A percentile compares a stretch with the other conserved stretches of the same genome.
Evolutionary conservation across 345 rosid genomes (phyloP).

Genomic region (Gynandropsis gynandra): DNA sequence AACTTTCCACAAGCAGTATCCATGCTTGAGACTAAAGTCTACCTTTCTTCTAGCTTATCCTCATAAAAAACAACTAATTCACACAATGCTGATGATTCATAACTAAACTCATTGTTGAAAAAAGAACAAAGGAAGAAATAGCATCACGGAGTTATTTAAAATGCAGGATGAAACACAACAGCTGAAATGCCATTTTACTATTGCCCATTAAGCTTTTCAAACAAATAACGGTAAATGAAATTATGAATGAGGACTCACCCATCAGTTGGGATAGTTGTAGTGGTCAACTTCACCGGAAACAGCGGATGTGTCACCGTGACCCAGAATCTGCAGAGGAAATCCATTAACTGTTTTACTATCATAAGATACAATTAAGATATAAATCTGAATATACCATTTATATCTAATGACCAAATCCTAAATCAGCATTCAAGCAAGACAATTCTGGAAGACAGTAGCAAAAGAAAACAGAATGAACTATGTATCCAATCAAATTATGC

Average conservation of each 20-base stretch:
- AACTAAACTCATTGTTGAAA: slow-evolving; percentile 1
- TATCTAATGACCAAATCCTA: background rate
- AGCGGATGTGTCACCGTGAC: slow-evolving; percentile 61
- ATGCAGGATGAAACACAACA: slow-evolving; percentile 7
- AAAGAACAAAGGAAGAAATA: slow-evolving; percentile 6
- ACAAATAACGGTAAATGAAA: too few relatives aligned
- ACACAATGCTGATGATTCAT: slow-evolving; percentile 7
- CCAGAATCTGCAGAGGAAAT: slow-evolving; percentile 58
- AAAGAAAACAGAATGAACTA: background rate
- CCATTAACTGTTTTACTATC: slow-evolving; percentile 2
- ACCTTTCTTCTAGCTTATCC: slow-evolving; percentile 6
- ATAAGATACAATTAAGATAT: background rate
- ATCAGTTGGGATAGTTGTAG: slow-evolving; percentile 53
- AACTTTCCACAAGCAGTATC: background rate
- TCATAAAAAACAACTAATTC: slow-evolving; percentile 7
- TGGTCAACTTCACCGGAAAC: slow-evolving; percentile 52
- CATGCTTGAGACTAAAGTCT: background rate
- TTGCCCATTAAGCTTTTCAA: slow-evolving; percentile 5
- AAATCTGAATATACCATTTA: background rate
- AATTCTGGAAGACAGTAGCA: slow-evolving; percentile 4
- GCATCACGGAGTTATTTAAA: background rate
- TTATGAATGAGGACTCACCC: slow-evolving; percentile 48
- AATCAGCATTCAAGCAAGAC: background rate
- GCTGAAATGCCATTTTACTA: too few relatives aligned
- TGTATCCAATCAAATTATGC: slow-evolving; percentile 2